Evolutionary conservation across 2,329 filamentous ascomycete species (phyloP).

Genomic region (Rhinocladiella mackenziei): DNA sequence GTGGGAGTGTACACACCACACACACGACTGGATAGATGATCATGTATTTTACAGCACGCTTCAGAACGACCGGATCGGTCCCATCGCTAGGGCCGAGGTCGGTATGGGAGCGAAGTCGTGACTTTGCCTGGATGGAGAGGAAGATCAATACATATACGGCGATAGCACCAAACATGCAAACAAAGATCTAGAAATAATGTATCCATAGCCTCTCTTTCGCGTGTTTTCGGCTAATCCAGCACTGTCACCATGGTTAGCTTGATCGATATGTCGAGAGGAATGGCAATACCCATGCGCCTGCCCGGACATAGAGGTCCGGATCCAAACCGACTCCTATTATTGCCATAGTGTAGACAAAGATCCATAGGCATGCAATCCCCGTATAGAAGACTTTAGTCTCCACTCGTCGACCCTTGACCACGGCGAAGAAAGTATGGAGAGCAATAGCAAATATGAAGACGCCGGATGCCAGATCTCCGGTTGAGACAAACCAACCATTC

Average conservation of each 20-base stretch:
- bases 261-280: background rate
- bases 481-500: conserved; percentile 51
- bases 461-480: conserved; percentile 51
- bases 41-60: conserved; percentile 46
- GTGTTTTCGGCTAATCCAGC: conserved; percentile 47
- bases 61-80: conserved; percentile 36
- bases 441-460: conserved; percentile 54
- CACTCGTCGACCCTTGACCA: conserved; percentile 47
- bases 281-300: conserved; percentile 49
- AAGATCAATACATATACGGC: conserved; percentile 45
- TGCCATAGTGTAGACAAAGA: conserved; percentile 44
- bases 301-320: conserved; percentile 45
- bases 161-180: conserved; percentile 50
- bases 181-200: conserved; percentile 54
- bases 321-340: conserved; percentile 45
- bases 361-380: conserved; percentile 46
- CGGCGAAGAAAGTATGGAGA: conserved; percentile 50
- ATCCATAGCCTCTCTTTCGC: conserved; percentile 47
- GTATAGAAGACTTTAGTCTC: conserved; percentile 44
- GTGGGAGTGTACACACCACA: conserved; percentile 60
- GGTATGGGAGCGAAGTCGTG: conserved; percentile 1
- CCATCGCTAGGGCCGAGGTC: conserved; percentile 36
- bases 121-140: conserved; percentile 9
- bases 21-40: conserved; percentile 52
- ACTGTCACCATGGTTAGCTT: conserved; percentile 36